Conservation (phyloP, 345 rosid genomes). For the Citropsis articulata region DNA sequence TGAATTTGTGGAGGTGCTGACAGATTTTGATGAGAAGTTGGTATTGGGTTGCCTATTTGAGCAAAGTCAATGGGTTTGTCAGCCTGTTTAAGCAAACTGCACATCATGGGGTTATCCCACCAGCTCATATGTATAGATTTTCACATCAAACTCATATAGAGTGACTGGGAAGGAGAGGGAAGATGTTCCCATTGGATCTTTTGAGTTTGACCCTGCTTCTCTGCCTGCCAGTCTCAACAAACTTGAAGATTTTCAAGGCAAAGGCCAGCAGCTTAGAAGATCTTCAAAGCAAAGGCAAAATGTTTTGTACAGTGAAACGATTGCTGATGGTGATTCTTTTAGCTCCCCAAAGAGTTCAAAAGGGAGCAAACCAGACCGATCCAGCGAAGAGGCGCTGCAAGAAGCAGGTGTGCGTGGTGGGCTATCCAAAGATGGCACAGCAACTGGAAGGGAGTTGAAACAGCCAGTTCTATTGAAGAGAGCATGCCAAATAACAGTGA, state of each 20-base stretch:
- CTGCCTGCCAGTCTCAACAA: conserved; percentile 38
- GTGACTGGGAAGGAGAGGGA: conserved; percentile 73
- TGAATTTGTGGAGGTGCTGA: conserved; percentile 66
- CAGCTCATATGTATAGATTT: conserved; percentile 57
- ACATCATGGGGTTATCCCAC: conserved; percentile 27
- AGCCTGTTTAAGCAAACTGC: conserved; percentile 47
- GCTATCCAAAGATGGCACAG: conserved; percentile 20
- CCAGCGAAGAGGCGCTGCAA: conserved; percentile 19
- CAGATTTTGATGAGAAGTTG: conserved; percentile 47
- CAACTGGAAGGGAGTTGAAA: conserved; percentile 24
- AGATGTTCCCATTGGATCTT: conserved; percentile 70
- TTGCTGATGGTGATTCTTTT: conserved; percentile 23
- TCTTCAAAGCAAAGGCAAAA: conserved; percentile 33
- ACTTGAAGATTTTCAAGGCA: neutral
- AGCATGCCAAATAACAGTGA: conserved; percentile 18
- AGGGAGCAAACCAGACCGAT: conserved; percentile 16
- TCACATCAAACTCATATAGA: conserved; percentile 59
- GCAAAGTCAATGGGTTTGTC: conserved; percentile 77
- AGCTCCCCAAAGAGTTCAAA: conserved; percentile 36
- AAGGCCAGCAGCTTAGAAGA: too few relatives aligned
- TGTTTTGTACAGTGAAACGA: conserved; percentile 30
- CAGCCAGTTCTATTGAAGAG: conserved; percentile 27
- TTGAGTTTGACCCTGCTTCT: conserved; percentile 77
- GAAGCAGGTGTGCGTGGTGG: conserved; percentile 15
- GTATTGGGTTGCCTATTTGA: conserved; percentile 64